These are phyloP conservation scores for Dictyostelium capitatum DNA, from an alignment of 78 protist species.

Conservation along the genomic window DNA sequence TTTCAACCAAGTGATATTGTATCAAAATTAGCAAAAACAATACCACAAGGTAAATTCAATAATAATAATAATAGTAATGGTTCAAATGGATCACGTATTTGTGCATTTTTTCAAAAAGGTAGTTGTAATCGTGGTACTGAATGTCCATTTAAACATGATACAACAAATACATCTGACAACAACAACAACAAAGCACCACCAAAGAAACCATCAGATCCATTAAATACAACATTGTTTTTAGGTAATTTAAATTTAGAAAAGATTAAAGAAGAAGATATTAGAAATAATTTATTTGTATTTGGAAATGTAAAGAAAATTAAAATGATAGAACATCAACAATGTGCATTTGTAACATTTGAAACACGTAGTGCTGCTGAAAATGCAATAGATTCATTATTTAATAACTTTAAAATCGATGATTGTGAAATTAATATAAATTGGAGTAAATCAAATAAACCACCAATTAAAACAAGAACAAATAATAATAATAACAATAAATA, in stretches of 20 bases:
- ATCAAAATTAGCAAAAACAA: slow-evolving; percentile 66
- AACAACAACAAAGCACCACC: background rate
- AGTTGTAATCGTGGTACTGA: slow-evolving; percentile 88
- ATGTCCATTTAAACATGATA: slow-evolving; percentile 86
- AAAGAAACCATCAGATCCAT: slow-evolving; percentile 62
- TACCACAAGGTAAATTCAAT: slow-evolving; percentile 65
- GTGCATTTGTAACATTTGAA: slow-evolving; percentile 76
- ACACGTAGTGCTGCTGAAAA: slow-evolving; percentile 73
- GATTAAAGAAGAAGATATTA: slow-evolving; percentile 60
- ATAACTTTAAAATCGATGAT: slow-evolving; percentile 38
- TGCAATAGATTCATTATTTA: slow-evolving; percentile 47
- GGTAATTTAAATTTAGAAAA: slow-evolving; percentile 64
- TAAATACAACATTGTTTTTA: slow-evolving; percentile 69
- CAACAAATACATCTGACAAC: background rate
- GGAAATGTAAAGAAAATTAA: slow-evolving; percentile 41
- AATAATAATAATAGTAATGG: background rate
- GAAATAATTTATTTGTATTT: slow-evolving; percentile 32
- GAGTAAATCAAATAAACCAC: slow-evolving; percentile 55
- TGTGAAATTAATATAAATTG: slow-evolving; percentile 36
- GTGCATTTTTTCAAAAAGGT: slow-evolving; percentile 92
- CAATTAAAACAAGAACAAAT: background rate
- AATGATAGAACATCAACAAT: slow-evolving; percentile 36
- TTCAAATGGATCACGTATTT: slow-evolving; percentile 79
- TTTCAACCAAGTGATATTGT: slow-evolving; percentile 60
- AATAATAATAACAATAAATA: slow-evolving; percentile 11